Base-by-base conservation (phyloP, 2,329 filamentous ascomycete genomes). In the Microcera coccophila region DNA sequence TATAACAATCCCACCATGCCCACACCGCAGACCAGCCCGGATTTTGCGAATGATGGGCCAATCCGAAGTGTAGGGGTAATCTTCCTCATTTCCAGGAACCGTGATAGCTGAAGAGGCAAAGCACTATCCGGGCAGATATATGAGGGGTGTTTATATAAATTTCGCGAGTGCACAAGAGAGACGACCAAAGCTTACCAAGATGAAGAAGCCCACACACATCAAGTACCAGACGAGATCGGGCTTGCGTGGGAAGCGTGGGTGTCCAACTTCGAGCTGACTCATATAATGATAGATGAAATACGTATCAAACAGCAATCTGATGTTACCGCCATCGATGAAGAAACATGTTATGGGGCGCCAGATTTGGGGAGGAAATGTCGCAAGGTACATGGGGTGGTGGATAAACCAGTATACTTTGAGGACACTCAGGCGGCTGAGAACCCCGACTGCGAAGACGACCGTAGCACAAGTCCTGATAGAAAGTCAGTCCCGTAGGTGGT, bases 1-100 rank as follows among this genome's bases (percentile, higher is more conserved):
- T 78, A 72, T 75, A 80, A 74, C 72, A 73, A 78, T 84, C 81
- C 84, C 84, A 87, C 83, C 84, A 82, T 83, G 71, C 82, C 82
- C 72, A 75, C 78, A 82, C 75, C 77, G 73, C 79, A 73, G 69
- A 71, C 73, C 77, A 73, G 62, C 72, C 79, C 76, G 71, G 63
- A 69, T 69, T 75, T 72, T 82, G 81, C 81, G 82, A 84, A 85
- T 82, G 75, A 81, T 71, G 75, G 76, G 72, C 69, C 71, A 69
- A 65, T 56, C 61, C 57, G 64, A 75, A 74, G 73, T 76, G 77
- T 73, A 80, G 78, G 82, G 84, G 81, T 79, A 73, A 79, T 88
- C 83, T 88, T 76, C 84, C 84, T 88, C 84, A 74, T 69, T 82
- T 86, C 73, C 83, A 88, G 84, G 84, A 88, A 88, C 84, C 84